Evolutionary conservation across 2,329 filamentous ascomycete species (phyloP).

Genomic region (Gnomoniopsis sp.): DNA sequence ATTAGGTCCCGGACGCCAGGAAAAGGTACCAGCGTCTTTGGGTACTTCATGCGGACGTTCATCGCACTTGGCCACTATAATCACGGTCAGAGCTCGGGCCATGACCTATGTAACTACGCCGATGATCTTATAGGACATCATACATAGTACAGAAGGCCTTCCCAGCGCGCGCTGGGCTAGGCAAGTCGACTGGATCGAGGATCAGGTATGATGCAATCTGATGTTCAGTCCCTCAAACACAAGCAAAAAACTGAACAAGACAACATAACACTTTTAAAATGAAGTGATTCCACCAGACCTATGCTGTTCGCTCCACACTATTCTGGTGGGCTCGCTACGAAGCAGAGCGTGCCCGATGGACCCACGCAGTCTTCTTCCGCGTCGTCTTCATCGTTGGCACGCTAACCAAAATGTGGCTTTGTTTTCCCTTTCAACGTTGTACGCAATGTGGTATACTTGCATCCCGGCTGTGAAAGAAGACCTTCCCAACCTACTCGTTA

Average conservation of each 20-base stretch:
- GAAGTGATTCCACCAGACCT: conserved; percentile 7
- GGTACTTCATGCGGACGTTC: too few species aligned
- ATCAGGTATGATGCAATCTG: not conserved
- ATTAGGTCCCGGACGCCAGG: not conserved
- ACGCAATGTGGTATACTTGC: not conserved
- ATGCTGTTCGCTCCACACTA: conserved; percentile 13
- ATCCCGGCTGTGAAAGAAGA: not conserved
- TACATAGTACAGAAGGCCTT: too few species aligned
- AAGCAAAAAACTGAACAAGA: not conserved
- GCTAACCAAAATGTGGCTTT: not conserved
- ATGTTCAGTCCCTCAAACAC: not conserved
- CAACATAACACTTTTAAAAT: not conserved
- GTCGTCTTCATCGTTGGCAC: not conserved
- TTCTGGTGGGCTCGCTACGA: conserved; percentile 2
- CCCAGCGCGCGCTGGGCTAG: too few species aligned
- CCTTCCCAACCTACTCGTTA: not conserved
- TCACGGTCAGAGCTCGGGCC: too few species aligned
- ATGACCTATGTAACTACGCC: too few species aligned
- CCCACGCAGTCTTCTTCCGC: not conserved
- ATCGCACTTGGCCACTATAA: too few species aligned
- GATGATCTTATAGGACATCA: too few species aligned
- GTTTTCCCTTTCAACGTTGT: not conserved
- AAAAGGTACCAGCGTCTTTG: too few species aligned
- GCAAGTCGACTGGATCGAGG: too few species aligned
- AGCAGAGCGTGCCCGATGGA: not conserved